Evolutionary conservation across 169 alveolate genomes (phyloP).

Genomic region (Blepharisma undulans): DNA sequence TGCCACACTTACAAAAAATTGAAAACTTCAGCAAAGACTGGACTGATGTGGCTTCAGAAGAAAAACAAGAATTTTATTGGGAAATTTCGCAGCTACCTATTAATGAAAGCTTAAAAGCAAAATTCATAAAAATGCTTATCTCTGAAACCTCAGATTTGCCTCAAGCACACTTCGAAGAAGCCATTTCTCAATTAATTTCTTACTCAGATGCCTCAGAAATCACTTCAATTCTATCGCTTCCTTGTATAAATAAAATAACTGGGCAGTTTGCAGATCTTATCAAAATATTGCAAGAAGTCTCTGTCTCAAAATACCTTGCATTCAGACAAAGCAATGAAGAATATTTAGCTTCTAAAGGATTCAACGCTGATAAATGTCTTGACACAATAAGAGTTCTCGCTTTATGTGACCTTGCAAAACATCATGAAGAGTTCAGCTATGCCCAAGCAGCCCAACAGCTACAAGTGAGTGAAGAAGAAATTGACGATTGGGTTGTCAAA

Average conservation of each 20-base stretch:
- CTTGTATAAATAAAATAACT: background rate
- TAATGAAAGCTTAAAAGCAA: background rate
- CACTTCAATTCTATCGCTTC: background rate
- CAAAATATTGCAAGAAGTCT: background rate
- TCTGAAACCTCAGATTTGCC: background rate
- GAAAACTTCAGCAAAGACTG: background rate
- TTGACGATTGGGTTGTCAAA: constrained; percentile 50
- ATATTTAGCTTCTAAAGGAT: constrained; percentile 36
- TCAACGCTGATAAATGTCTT: constrained; percentile 46
- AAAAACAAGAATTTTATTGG: background rate
- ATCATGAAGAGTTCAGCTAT: constrained; percentile 35
- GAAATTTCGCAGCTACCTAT: background rate
- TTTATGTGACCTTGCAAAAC: constrained; percentile 44
- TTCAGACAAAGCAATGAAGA: background rate
- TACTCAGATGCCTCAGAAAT: background rate
- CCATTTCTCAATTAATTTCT: background rate
- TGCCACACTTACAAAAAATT: background rate
- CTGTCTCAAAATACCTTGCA: background rate
- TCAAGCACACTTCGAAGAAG: background rate
- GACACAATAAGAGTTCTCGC: constrained; percentile 50
- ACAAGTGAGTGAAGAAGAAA: constrained; percentile 35
- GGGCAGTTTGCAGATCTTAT: background rate
- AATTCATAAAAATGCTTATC: background rate
- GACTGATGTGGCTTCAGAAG: background rate
- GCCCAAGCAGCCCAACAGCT: constrained; percentile 33